Conservation (phyloP, 1,139 yeast species). For the Taphrina wiesneri region DNA sequence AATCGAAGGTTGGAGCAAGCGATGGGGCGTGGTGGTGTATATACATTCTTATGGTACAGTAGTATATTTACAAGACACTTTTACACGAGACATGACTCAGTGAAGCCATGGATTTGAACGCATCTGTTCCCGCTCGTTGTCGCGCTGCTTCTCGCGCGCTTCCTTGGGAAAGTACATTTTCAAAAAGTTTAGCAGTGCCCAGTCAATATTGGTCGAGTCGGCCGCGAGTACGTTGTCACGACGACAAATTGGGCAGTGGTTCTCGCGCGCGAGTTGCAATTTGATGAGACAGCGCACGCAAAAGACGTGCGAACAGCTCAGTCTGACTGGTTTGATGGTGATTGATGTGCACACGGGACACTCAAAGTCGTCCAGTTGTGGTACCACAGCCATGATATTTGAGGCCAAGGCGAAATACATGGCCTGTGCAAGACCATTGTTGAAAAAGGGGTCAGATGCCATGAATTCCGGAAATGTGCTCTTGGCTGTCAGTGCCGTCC, state of each 20-base stretch:
- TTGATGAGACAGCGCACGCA: slow-evolving; percentile 72
- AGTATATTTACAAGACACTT: background rate
- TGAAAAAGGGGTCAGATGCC: slow-evolving; percentile 33
- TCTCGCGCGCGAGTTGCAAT: slow-evolving; percentile 58
- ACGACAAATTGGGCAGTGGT: slow-evolving; percentile 70
- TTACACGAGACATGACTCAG: background rate
- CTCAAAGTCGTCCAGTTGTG: slow-evolving; percentile 71
- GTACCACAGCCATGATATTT: slow-evolving; percentile 58
- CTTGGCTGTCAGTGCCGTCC: slow-evolving; percentile 55
- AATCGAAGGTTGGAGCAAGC: background rate
- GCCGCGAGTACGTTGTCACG: slow-evolving; percentile 58
- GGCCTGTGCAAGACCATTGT: slow-evolving; percentile 40
- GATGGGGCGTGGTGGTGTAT: background rate
- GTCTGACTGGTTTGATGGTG: slow-evolving; percentile 68
- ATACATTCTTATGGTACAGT: background rate
- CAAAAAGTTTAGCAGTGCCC: slow-evolving; percentile 56
- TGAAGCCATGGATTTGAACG: slow-evolving; percentile 37
- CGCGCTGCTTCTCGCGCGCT: slow-evolving; percentile 61
- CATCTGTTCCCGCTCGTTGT: slow-evolving; percentile 58
- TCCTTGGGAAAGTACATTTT: slow-evolving; percentile 65
- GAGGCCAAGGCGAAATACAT: slow-evolving; percentile 40
- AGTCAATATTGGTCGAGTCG: slow-evolving; percentile 61
- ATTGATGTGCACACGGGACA: slow-evolving; percentile 72
- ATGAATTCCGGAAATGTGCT: slow-evolving; percentile 41
- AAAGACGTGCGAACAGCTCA: slow-evolving; percentile 65